phyloP scores from a whole-genome alignment of 129 eudicot species.

The Rutidosis leptorrhynchoides region DNA sequence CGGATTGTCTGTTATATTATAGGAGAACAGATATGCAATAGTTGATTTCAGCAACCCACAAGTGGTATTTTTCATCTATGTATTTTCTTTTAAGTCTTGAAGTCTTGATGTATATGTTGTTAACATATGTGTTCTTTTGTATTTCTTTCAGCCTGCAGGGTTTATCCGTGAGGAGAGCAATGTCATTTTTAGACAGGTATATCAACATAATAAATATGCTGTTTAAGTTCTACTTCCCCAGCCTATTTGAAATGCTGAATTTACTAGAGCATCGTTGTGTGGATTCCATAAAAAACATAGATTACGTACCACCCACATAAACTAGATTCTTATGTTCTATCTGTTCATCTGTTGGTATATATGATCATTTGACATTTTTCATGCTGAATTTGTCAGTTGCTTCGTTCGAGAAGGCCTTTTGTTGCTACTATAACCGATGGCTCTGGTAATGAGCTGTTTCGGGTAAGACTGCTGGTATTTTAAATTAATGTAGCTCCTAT shows the following conservation, averaged over 20 bases:
- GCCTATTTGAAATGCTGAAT: conserved; percentile 4
- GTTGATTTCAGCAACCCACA: conserved; percentile 87
- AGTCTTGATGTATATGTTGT: conserved; percentile 1
- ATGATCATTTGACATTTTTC: conserved; percentile 20
- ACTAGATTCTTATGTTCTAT: conserved; percentile 7
- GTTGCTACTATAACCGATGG: conserved; percentile 81
- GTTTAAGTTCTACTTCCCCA: conserved; percentile 8
- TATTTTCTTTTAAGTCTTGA: conserved; percentile 14
- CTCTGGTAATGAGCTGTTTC: conserved; percentile 76
- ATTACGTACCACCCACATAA: background rate
- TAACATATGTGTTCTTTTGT: background rate
- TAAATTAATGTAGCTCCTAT: background rate
- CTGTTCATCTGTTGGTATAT: background rate
- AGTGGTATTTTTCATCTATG: conserved; percentile 47
- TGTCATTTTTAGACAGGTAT: conserved; percentile 77
- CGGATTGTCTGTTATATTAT: conserved; percentile 16
- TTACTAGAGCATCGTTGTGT: background rate
- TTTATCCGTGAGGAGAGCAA: conserved; percentile 89
- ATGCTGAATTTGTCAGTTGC: conserved; percentile 58
- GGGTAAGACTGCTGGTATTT: conserved; percentile 45
- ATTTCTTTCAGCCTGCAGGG: conserved; percentile 83
- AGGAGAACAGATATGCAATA: conserved; percentile 86
- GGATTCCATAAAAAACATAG: background rate
- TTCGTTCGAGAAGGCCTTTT: conserved; percentile 84
- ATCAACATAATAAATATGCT: background rate